Conservation (phyloP, 1,284 basidiomycete genomes). For the Melampsora americana region DNA sequence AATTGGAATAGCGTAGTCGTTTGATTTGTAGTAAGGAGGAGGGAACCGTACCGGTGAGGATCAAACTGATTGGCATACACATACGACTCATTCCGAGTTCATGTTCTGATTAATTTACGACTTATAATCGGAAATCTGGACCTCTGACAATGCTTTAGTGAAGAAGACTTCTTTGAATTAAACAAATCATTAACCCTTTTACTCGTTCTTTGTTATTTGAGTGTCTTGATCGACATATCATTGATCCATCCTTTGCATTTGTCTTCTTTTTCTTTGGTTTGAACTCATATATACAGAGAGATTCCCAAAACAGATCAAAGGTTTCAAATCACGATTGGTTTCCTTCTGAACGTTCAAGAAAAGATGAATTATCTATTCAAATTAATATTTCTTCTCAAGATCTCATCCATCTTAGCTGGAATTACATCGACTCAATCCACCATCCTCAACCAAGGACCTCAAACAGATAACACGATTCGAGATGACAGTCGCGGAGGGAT, state of each 20-base stretch:
- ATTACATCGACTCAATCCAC: background rate
- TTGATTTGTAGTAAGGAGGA: background rate
- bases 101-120: background rate
- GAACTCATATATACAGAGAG: background rate
- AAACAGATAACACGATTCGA: background rate
- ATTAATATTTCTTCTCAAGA: background rate
- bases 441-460: background rate
- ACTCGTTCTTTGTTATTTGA: background rate
- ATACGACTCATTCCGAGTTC: conserved; percentile 1
- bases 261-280: background rate
- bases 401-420: background rate
- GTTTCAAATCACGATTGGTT: too few relatives aligned
- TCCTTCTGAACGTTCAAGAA: too few relatives aligned
- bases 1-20: background rate
- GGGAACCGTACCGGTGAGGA: background rate
- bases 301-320: background rate
- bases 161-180: background rate
- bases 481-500: conserved; percentile 16
- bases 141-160: background rate
- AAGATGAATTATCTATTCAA: background rate
- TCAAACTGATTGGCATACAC: background rate
- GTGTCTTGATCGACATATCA: background rate
- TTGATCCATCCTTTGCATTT: background rate
- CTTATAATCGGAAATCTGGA: background rate
- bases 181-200: background rate